Percentiles rank a stretch among this genome's conserved stretches.
Evolutionary conservation across 2,329 filamentous ascomycete genomes (phyloP).

Genomic region (Neofusicoccum sp.): DNA sequence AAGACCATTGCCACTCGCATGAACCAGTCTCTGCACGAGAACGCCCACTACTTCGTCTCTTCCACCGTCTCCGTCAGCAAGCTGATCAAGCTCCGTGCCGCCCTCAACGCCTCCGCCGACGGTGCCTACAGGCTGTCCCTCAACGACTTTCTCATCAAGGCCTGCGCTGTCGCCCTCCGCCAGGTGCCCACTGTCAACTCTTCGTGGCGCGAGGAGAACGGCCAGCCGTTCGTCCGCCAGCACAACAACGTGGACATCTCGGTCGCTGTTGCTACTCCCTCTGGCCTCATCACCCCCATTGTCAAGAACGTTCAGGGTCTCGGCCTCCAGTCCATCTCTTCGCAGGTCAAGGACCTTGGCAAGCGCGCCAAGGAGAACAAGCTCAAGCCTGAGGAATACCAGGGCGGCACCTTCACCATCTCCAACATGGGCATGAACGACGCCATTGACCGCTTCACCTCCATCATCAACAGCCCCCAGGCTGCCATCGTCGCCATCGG

Average conservation of each 20-base stretch:
- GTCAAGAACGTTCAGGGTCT: slow-evolving; percentile 84
- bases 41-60: slow-evolving; percentile 98
- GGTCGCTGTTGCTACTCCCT: slow-evolving; percentile 89
- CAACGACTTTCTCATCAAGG: slow-evolving; percentile 99
- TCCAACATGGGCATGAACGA: slow-evolving; percentile 99
- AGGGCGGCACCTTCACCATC: slow-evolving; percentile 98
- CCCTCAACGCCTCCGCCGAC: slow-evolving; percentile 82
- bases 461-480: slow-evolving; percentile 98
- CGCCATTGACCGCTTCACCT: slow-evolving; percentile 94
- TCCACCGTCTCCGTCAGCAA: slow-evolving; percentile 88
- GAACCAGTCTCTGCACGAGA: slow-evolving; percentile 82
- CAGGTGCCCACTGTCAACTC: slow-evolving; percentile 97
- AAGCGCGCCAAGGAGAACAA: slow-evolving; percentile 96
- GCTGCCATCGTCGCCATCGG: slow-evolving; percentile 92
- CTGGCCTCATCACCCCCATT: slow-evolving; percentile 95
- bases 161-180: slow-evolving; percentile 79
- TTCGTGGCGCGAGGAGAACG: slow-evolving; percentile 79
- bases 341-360: slow-evolving; percentile 90
- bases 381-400: slow-evolving; percentile 99
- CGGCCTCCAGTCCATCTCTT: slow-evolving; percentile 84
- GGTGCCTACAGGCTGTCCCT: slow-evolving; percentile 99
- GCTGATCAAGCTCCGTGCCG: slow-evolving; percentile 92
- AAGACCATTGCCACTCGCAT: slow-evolving; percentile 95
- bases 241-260: slow-evolving; percentile 92
- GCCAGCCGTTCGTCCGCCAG: slow-evolving; percentile 78